phyloP scores from a whole-genome alignment of 768 basidiomycete genomes.

The Lentinula guzmanii region DNA sequence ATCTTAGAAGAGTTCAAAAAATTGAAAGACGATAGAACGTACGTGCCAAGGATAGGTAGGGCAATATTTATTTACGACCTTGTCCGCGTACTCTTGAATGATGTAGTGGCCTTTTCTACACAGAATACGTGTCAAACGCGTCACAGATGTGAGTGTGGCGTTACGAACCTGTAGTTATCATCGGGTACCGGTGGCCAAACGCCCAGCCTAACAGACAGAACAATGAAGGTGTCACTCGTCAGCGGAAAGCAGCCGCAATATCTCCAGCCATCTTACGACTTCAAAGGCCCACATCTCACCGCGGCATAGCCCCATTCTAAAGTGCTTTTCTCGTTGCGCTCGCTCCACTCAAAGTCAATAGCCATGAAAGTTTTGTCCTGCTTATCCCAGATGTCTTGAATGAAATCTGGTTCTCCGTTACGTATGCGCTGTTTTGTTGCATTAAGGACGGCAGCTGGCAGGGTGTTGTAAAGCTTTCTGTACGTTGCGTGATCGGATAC shows the following conservation, averaged over 20 bases:
- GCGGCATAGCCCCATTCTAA: constrained; percentile 84
- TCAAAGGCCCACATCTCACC: constrained; percentile 64
- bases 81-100: constrained; percentile 63
- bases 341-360: constrained; percentile 71
- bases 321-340: constrained; percentile 61
- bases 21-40: constrained; percentile 21
- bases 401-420: constrained; percentile 57
- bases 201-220: constrained; percentile 35
- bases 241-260: background rate
- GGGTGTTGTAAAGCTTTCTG: constrained; percentile 62
- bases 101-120: constrained; percentile 69
- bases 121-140: constrained; percentile 13
- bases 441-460: constrained; percentile 62
- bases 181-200: constrained; percentile 78
- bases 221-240: background rate
- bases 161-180: constrained; percentile 62
- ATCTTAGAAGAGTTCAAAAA: constrained; percentile 4
- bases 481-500: constrained; percentile 64
- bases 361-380: constrained; percentile 72
- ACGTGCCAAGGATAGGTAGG: constrained; percentile 74
- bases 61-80: constrained; percentile 52
- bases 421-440: constrained; percentile 62
- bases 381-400: constrained; percentile 62
- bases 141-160: constrained; percentile 2
- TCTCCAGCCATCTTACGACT: constrained; percentile 43